phyloP scores from a whole-genome alignment of 1,284 basidiomycete species.

The Sparassis latifolia region DNA sequence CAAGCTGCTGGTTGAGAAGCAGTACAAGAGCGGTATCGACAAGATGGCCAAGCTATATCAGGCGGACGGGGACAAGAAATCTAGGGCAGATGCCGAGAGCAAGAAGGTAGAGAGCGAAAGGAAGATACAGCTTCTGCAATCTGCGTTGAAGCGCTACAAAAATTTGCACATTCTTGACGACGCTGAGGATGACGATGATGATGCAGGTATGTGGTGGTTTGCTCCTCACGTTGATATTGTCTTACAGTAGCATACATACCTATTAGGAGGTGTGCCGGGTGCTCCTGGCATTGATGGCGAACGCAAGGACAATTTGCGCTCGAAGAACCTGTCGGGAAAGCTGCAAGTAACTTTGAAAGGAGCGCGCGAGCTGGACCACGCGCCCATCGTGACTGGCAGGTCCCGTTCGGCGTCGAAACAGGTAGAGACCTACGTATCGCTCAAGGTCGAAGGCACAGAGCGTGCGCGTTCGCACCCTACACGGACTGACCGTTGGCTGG shows the following conservation, averaged over 20 bases:
- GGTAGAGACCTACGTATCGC: slow-evolving; percentile 85
- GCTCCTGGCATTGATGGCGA: slow-evolving; percentile 72
- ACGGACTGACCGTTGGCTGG: slow-evolving; percentile 94
- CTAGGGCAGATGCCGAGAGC: slow-evolving; percentile 85
- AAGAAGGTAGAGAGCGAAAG: slow-evolving; percentile 93
- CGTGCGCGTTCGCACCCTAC: slow-evolving; percentile 89
- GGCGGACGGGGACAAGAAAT: slow-evolving; percentile 93
- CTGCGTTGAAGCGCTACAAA: slow-evolving; percentile 95
- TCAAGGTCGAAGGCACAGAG: slow-evolving; percentile 96
- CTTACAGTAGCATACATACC: not conserved
- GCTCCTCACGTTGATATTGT: slow-evolving; percentile 1
- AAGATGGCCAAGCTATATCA: slow-evolving; percentile 97
- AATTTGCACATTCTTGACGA: slow-evolving; percentile 92
- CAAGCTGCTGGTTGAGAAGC: slow-evolving; percentile 97
- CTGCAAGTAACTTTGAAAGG: slow-evolving; percentile 85
- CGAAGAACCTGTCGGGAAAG: slow-evolving; percentile 92
- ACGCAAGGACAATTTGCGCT: slow-evolving; percentile 83
- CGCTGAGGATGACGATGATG: slow-evolving; percentile 70
- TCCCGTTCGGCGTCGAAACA: slow-evolving; percentile 75
- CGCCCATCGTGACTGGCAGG: slow-evolving; percentile 59
- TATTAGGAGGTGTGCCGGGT: slow-evolving; percentile 9
- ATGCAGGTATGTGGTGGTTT: slow-evolving; percentile 32
- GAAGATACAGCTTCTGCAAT: slow-evolving; percentile 91
- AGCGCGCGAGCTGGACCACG: slow-evolving; percentile 93
- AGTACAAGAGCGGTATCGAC: slow-evolving; percentile 98